Percentiles rank a stretch among this genome's conserved stretches.
Conservation (phyloP, 495 filamentous ascomycete genomes). For the Margaritispora aquatica region DNA sequence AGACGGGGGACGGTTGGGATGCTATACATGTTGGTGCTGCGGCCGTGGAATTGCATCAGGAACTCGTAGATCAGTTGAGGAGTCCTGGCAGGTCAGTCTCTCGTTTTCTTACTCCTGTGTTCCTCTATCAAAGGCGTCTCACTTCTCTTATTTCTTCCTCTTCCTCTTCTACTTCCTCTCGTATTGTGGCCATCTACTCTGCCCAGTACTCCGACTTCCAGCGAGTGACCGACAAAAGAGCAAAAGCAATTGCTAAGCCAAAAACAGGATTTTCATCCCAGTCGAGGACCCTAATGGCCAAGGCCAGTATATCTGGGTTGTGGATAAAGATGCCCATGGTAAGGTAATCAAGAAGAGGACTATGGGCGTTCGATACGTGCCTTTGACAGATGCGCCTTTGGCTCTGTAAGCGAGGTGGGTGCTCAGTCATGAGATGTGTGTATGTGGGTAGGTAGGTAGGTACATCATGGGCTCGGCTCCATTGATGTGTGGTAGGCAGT, state of each 20-base stretch:
- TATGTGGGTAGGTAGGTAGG: neutral
- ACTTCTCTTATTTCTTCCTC: neutral
- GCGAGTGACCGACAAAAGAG: neutral
- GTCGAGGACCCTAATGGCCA: slow-evolving; percentile 53
- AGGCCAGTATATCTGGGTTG: slow-evolving; percentile 78
- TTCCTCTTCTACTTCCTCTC: neutral
- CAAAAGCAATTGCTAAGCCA: neutral
- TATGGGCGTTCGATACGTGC: slow-evolving; percentile 88
- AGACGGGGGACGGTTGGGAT: slow-evolving; percentile 50
- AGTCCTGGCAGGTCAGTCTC: slow-evolving; percentile 54
- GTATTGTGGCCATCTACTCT: neutral
- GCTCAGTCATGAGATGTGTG: neutral
- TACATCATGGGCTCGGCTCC: neutral
- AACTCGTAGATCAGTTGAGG: slow-evolving; percentile 71
- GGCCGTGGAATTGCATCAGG: slow-evolving; percentile 64
- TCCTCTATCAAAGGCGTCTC: too few relatives aligned
- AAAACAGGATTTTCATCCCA: slow-evolving; percentile 69
- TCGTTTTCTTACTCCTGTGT: neutral
- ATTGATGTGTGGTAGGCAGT: too few relatives aligned
- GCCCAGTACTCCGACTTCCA: neutral
- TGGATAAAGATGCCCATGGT: slow-evolving; percentile 82
- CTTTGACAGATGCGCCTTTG: slow-evolving; percentile 72
- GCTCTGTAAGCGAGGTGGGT: neutral
- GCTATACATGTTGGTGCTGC: slow-evolving; percentile 96
- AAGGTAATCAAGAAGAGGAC: slow-evolving; percentile 65